phyloP scores from a whole-genome alignment of 805 yeast genomes.

The Saccharomycopsis schoenii region DNA sequence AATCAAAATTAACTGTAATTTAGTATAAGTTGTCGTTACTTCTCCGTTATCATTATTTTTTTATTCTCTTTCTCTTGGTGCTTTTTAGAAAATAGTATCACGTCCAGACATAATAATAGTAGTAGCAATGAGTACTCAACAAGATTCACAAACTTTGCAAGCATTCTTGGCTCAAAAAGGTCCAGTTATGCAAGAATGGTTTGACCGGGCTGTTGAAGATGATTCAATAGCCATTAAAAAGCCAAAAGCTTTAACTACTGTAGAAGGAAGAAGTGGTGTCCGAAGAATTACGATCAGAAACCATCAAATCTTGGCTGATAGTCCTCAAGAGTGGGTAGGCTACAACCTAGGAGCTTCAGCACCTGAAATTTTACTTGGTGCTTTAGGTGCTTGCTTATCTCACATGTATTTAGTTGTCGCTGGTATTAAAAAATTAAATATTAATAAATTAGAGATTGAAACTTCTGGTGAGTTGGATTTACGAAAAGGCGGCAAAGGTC shows the following conservation, averaged over 20 bases:
- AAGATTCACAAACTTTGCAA: neutral
- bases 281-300: conserved; percentile 4
- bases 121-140: neutral
- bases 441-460: conserved; percentile 3
- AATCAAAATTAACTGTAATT: neutral
- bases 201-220: neutral
- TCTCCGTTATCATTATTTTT: neutral
- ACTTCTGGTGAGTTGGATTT: conserved; percentile 8
- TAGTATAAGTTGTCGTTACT: neutral
- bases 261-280: conserved; percentile 6
- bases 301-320: conserved; percentile 5
- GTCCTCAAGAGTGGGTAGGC: conserved; percentile 7
- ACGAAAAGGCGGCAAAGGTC: conserved; percentile 5
- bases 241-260: conserved; percentile 3
- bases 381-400: conserved; percentile 7
- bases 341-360: conserved; percentile 7
- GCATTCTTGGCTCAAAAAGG: conserved; percentile 7
- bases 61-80: neutral
- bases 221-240: conserved; percentile 3
- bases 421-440: neutral
- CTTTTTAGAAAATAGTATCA: neutral
- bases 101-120: no score
- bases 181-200: conserved; percentile 8
- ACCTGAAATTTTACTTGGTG: conserved; percentile 6
- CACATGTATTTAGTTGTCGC: conserved; percentile 8